phyloP scores from a whole-genome alignment of 1,284 basidiomycete genomes.

The Ceratobasidium sp. region DNA sequence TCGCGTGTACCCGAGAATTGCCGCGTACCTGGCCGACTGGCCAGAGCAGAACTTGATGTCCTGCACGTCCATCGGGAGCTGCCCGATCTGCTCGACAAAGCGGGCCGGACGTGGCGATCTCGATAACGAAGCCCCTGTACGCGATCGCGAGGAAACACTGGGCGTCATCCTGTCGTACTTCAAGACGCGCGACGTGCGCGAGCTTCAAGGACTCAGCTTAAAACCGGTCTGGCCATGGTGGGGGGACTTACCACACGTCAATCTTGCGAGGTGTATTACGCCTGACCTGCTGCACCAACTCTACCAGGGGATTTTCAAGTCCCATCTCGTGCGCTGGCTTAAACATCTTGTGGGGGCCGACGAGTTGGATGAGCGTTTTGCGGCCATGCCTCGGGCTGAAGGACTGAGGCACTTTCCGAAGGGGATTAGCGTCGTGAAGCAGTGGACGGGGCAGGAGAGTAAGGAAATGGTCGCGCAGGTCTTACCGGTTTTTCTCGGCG shows the following conservation, averaged over 20 bases:
- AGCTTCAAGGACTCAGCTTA: background rate
- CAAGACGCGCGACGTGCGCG: background rate
- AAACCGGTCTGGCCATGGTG: conserved; percentile 37
- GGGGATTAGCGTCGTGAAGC: background rate
- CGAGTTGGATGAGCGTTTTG: background rate
- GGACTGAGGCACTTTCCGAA: conserved; percentile 19
- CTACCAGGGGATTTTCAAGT: conserved; percentile 20
- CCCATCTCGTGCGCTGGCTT: conserved; percentile 17
- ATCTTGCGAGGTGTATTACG: conserved; percentile 39
- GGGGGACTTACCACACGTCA: conserved; percentile 31
- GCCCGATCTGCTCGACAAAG: background rate
- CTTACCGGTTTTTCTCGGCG: background rate
- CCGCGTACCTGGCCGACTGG: conserved; percentile 17
- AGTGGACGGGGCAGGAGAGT: conserved; percentile 22
- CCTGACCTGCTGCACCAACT: conserved; percentile 39
- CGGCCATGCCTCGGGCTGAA: conserved; percentile 13
- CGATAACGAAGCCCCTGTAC: background rate
- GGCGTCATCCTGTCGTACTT: background rate
- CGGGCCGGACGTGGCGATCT: background rate
- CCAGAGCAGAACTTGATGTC: conserved; percentile 10
- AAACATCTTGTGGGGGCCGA: background rate
- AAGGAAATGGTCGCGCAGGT: conserved; percentile 12
- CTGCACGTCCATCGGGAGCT: conserved; percentile 12
- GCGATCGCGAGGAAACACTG: conserved; percentile 15
- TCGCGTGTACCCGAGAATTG: background rate